Base-by-base conservation (phyloP, 2,329 filamentous ascomycete species). In the Zasmidium citrigriseum region DNA sequence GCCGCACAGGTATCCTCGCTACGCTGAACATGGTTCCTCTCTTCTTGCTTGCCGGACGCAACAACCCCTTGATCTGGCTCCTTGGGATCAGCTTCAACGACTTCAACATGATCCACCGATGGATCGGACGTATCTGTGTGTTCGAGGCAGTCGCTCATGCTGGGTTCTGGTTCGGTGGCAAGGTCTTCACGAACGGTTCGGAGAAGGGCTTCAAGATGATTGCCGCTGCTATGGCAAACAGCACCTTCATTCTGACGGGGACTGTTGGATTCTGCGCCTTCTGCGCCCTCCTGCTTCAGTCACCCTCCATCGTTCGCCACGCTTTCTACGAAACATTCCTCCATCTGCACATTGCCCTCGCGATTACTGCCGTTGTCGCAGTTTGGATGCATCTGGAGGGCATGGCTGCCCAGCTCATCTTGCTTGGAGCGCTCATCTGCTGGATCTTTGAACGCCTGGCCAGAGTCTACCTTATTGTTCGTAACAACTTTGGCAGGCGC, bases 281-380 rank as follows among this genome's bases (percentile, higher is more conserved):
- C 59, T 74, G 86, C 14, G 81, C 81, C 61, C 82, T 93, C 53
- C 73, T 84, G 44, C 76, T 92, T 55, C 89, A 91, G 67, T 89
- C 89, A 0, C 82, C 84, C 46, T 90, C 88, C 48, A 81, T 88
- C 52, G 75, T 91, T 24, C 83, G 90, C 57, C 89, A 93, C 70
- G 89, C 89, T 16, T 91, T 89, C 70, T 93, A 93, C 73, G 89
- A 93, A 74, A 84, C 82, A 1, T 93, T 93, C 81, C 85, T 92
- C 73, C 77, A 89, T 57, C 70, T 89, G 29, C 89, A 93, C 75
- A 89, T 91, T 58, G 68, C 80, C 3, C 80, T 86, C 22, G 89
- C 86, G 29, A 80, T 83, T 18, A 70, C 85, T 16, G 77, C 84
- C 7, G 75, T 90, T 55, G 80, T 83, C 44, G 87, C 83, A 11